Conservation (phyloP, 805 yeast genomes). For the Metschnikowia kunwiensis region DNA sequence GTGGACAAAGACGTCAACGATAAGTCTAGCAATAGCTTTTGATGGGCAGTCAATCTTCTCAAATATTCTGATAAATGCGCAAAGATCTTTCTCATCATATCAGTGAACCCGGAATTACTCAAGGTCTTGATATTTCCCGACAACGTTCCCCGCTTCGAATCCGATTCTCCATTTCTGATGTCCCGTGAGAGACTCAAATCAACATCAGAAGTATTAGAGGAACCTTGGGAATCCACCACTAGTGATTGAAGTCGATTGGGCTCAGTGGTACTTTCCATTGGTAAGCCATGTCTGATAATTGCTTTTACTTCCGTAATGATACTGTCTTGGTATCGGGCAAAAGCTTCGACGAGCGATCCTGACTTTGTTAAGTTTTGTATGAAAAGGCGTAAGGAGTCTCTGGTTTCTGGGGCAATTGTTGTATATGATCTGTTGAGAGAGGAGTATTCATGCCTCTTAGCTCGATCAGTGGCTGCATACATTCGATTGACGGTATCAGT, state of each 20-base stretch:
- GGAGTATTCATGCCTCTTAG: constrained; percentile 20
- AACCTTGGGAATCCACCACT: constrained; percentile 3
- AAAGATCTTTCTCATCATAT: constrained; percentile 60
- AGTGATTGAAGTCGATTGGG: neutral
- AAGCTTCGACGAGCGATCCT: constrained; percentile 59
- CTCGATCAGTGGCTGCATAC: constrained; percentile 24
- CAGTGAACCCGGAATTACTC: constrained; percentile 72
- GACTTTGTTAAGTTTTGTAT: constrained; percentile 59
- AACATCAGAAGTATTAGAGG: constrained; percentile 1
- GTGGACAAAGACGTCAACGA: constrained; percentile 43
- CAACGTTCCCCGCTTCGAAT: constrained; percentile 20
- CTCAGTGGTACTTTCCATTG: constrained; percentile 5
- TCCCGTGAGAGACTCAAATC: neutral
- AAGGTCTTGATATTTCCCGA: constrained; percentile 55
- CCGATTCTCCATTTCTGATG: constrained; percentile 2
- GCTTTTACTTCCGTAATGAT: constrained; percentile 70
- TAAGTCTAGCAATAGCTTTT: constrained; percentile 70
- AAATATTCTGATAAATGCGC: constrained; percentile 67
- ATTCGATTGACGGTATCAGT: constrained; percentile 53
- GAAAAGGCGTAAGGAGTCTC: constrained; percentile 42
- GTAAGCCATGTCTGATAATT: constrained; percentile 49
- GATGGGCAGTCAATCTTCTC: constrained; percentile 71
- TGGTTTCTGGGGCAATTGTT: constrained; percentile 38
- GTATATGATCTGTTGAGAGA: constrained; percentile 36
- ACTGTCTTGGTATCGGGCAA: constrained; percentile 60